phyloP scores from a whole-genome alignment of 2,329 filamentous ascomycete genomes.

The Xylariaceae sp. region DNA sequence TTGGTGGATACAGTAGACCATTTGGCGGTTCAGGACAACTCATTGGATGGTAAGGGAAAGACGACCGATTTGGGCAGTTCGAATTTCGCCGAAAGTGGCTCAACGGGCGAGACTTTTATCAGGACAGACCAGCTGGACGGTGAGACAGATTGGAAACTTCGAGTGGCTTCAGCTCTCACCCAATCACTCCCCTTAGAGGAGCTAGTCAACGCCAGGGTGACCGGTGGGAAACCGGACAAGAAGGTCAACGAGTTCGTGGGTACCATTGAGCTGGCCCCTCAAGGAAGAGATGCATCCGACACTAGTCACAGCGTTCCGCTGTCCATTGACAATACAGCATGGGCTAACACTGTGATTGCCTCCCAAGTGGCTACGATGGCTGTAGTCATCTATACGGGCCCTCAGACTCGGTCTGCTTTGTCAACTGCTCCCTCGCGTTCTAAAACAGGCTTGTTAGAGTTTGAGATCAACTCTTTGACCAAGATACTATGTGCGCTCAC shows the following conservation, averaged over 20 bases:
- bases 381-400: constrained; percentile 90
- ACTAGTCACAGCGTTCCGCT: constrained; percentile 64
- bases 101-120: constrained; percentile 90
- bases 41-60: constrained; percentile 36
- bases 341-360: constrained; percentile 96
- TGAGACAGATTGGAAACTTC: constrained; percentile 97
- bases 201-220: constrained; percentile 67
- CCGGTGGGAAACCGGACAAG: constrained; percentile 85
- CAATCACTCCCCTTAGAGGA: constrained; percentile 74
- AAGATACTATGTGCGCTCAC: constrained; percentile 94
- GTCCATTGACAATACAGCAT: constrained; percentile 95
- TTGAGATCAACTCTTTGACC: constrained; percentile 94
- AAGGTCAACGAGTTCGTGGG: constrained; percentile 94
- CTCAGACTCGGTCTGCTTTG: constrained; percentile 88
- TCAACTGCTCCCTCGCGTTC: constrained; percentile 90
- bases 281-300: constrained; percentile 39
- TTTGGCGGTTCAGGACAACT: constrained; percentile 19
- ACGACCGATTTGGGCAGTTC: constrained; percentile 28
- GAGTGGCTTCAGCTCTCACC: constrained; percentile 80
- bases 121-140: constrained; percentile 95
- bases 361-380: constrained; percentile 87
- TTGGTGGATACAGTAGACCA: constrained; percentile 39
- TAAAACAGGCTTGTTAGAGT: constrained; percentile 89
- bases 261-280: constrained; percentile 73
- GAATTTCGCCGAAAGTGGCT: constrained; percentile 36